Evolutionary conservation across 2,329 filamentous ascomycete species (phyloP).

Genomic region (Erysiphe pulchra): DNA sequence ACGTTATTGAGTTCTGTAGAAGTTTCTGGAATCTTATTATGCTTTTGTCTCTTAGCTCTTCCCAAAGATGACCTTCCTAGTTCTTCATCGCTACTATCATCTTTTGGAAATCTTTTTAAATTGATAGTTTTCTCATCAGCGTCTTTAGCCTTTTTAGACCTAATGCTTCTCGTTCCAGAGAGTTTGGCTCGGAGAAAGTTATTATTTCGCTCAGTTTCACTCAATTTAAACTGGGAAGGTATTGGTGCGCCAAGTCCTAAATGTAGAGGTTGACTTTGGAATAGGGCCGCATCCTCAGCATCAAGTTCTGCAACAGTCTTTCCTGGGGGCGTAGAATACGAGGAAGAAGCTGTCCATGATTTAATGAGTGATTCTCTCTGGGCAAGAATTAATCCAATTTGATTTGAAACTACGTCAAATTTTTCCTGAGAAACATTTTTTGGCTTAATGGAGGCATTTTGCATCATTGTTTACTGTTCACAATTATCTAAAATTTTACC

Average conservation of each 20-base stretch:
- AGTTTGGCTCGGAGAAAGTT: constrained; percentile 13
- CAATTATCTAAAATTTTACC: too few species aligned
- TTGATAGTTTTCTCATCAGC: constrained; percentile 12
- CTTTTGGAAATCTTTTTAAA: constrained; percentile 9
- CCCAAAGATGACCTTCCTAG: constrained; percentile 10
- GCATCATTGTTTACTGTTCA: too few species aligned
- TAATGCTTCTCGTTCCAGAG: constrained; percentile 10
- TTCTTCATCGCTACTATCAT: constrained; percentile 14
- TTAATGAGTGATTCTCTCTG: constrained; percentile 12
- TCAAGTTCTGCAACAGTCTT: constrained; percentile 13
- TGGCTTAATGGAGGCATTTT: too few species aligned
- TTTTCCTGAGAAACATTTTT: constrained; percentile 6
- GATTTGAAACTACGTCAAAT: constrained; percentile 12
- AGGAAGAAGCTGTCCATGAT: constrained; percentile 10
- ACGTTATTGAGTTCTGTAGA: not conserved
- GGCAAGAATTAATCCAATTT: constrained; percentile 12
- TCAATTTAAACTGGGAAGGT: constrained; percentile 10
- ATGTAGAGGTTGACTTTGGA: constrained; percentile 9
- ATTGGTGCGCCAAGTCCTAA: constrained; percentile 13
- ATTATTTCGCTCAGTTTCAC: constrained; percentile 10
- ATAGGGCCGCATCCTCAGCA: constrained; percentile 12
- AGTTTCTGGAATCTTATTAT: not conserved
- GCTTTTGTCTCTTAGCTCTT: not conserved
- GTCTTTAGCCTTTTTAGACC: constrained; percentile 12
- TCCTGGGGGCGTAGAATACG: constrained; percentile 3